These are phyloP conservation scores for Yamadazyma pseudoaaseri DNA, from an alignment of 1,139 yeast species.

Conservation along the genomic window DNA sequence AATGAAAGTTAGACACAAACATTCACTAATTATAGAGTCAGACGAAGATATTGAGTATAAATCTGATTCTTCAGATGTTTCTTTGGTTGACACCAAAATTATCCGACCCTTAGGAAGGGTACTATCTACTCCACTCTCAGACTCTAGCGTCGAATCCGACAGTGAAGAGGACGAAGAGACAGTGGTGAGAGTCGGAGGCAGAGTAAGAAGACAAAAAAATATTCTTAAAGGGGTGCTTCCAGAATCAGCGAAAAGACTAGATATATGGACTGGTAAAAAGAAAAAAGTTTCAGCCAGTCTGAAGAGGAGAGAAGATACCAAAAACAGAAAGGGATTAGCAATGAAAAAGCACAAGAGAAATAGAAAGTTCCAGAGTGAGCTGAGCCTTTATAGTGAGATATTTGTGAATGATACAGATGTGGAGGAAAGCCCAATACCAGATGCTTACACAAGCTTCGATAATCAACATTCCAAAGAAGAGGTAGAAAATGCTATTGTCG, in stretches of 20 bases:
- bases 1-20: slow-evolving; percentile 2
- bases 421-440: slow-evolving; percentile 3
- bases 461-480: slow-evolving; percentile 1
- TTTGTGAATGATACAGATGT: slow-evolving; percentile 6
- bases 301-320: slow-evolving; percentile 10
- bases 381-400: slow-evolving; percentile 12
- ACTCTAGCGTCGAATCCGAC: neutral
- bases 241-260: slow-evolving; percentile 36
- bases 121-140: neutral
- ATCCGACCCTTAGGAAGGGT: neutral
- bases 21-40: slow-evolving; percentile 8
- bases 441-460: slow-evolving; percentile 1
- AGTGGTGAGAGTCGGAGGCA: slow-evolving; percentile 34
- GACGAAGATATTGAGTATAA: slow-evolving; percentile 7
- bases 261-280: slow-evolving; percentile 20
- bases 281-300: slow-evolving; percentile 1
- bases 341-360: slow-evolving; percentile 19
- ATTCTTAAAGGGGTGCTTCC: slow-evolving; percentile 38
- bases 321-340: slow-evolving; percentile 38
- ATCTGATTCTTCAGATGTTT: slow-evolving; percentile 5
- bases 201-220: slow-evolving; percentile 25
- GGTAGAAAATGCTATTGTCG: slow-evolving; percentile 5
- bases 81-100: slow-evolving; percentile 4
- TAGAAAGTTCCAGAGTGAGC: slow-evolving; percentile 10
- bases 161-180: slow-evolving; percentile 9